Evolutionary conservation across 352 stramenopile genomes (phyloP).

Genomic region (Elongisporangium prolatum): DNA sequence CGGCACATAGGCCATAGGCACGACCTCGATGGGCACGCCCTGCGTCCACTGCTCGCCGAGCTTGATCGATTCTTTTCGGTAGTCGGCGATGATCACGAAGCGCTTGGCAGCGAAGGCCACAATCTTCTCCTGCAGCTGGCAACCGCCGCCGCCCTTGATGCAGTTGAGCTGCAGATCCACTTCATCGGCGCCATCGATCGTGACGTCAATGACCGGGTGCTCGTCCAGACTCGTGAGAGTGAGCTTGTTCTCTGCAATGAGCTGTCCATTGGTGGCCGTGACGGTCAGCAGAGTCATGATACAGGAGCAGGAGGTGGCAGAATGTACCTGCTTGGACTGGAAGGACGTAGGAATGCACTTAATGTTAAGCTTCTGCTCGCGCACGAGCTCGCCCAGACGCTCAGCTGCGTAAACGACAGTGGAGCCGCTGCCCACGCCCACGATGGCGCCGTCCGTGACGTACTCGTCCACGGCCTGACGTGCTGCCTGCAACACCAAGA

Average conservation of each 20-base stretch:
- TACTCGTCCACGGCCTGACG: conserved; percentile 91
- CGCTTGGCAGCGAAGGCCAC: conserved; percentile 93
- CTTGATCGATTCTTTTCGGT: conserved; percentile 87
- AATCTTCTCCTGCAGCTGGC: conserved; percentile 94
- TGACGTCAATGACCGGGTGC: conserved; percentile 93
- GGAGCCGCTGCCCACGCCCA: conserved; percentile 97
- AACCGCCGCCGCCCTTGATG: conserved; percentile 97
- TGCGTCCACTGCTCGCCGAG: conserved; percentile 88
- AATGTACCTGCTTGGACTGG: conserved; percentile 89
- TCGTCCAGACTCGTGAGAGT: conserved; percentile 79
- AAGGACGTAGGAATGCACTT: conserved; percentile 98
- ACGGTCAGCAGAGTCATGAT: conserved; percentile 41
- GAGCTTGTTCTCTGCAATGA: conserved; percentile 78
- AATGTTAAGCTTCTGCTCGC: conserved; percentile 90
- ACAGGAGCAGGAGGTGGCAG: background rate
- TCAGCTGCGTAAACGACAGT: conserved; percentile 98
- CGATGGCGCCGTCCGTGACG: conserved; percentile 92
- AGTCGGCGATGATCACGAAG: conserved; percentile 97
- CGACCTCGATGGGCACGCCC: conserved; percentile 95
- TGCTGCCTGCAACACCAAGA: conserved; percentile 43
- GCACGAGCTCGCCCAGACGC: conserved; percentile 92
- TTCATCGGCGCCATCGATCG: conserved; percentile 98
- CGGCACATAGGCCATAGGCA: conserved; percentile 96
- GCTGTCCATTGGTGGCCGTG: conserved; percentile 41
- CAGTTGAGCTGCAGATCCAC: conserved; percentile 96